Evolutionary conservation across 768 basidiomycete genomes (phyloP).

Genomic region (Tricholoma hemisulphureum): DNA sequence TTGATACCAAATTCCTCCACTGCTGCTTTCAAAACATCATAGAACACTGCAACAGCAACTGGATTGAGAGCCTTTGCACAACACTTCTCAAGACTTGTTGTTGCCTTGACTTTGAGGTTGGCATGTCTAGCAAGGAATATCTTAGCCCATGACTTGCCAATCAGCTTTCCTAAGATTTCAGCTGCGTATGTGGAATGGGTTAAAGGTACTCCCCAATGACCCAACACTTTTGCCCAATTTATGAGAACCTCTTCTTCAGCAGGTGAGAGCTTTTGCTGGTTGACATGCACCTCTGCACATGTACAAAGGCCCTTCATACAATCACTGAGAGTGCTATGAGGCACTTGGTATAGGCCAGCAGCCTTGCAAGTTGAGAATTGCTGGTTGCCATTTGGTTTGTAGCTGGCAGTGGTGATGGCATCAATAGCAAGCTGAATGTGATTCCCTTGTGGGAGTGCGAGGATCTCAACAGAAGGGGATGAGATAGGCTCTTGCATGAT

Average conservation of each 20-base stretch:
- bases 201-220: conserved; percentile 15
- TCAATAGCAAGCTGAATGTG: no score
- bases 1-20: background rate
- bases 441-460: no score
- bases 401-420: no score
- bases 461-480: no score
- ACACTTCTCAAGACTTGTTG: background rate
- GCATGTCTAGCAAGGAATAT: conserved; percentile 16
- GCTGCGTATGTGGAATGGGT: background rate
- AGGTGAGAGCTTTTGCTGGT: conserved; percentile 11
- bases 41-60: background rate
- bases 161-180: conserved; percentile 12
- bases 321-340: no score
- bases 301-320: conserved; percentile 3
- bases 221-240: conserved; percentile 23
- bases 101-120: conserved; percentile 12
- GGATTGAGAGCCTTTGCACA: background rate
- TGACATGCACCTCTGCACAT: conserved; percentile 12
- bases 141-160: conserved; percentile 15
- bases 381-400: no score
- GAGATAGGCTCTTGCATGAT: no score
- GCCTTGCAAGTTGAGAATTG: no score
- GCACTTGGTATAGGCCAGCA: no score
- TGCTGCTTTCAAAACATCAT: background rate
- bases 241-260: conserved; percentile 18